Base-by-base conservation (phyloP, 148 eudicot genomes). In the Vaccinium macrocarpon region DNA sequence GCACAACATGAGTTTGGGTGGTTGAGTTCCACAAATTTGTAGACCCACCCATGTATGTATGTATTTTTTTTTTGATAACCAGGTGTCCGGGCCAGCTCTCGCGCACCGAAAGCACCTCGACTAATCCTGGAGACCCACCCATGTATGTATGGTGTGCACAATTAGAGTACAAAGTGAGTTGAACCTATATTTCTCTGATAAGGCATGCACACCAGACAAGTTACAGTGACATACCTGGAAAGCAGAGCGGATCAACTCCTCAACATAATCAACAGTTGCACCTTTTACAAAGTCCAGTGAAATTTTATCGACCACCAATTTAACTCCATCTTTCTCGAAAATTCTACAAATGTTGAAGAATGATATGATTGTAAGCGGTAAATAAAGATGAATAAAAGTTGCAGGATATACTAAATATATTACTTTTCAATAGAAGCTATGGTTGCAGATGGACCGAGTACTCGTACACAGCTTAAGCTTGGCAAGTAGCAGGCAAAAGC, bases 211-310 rank as follows among this genome's bases (percentile, higher is more conserved):
- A 53, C 21, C 32, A 52, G 38, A 73, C 50, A 88, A 81, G 62
- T 7, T 49, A 52, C 23, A 75, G 32, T 16, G 73, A 83, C 87
- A 82, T 64, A 95, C 99, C 96, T 97, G 99, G 68, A 97, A 97
- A 59, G 98, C 99, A 81, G 99, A 94, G 32, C 99, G 98, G 68
- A 95, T 97, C 79, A 97, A 94, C 92, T 97, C 99, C 91, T 95
- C 96, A 29, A 90, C 99, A 90, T 95, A 95, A 94, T 97, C 99
- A 89, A 97, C 90, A 51, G 93, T 93, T 16, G 99, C 92, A 76
- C 99, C 99, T 84, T 95, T 97, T 62, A 97, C 99, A 86, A 97
- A 97, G 87, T 90, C 99, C n/a, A 89, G 90, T 5, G 99, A 97
- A 82, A 97, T 91, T 25, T 88, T 91, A 87, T 97, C 99, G 48